Evolutionary conservation across 495 filamentous ascomycete genomes (phyloP).

Genomic region (Clavariopsis aquatica): DNA sequence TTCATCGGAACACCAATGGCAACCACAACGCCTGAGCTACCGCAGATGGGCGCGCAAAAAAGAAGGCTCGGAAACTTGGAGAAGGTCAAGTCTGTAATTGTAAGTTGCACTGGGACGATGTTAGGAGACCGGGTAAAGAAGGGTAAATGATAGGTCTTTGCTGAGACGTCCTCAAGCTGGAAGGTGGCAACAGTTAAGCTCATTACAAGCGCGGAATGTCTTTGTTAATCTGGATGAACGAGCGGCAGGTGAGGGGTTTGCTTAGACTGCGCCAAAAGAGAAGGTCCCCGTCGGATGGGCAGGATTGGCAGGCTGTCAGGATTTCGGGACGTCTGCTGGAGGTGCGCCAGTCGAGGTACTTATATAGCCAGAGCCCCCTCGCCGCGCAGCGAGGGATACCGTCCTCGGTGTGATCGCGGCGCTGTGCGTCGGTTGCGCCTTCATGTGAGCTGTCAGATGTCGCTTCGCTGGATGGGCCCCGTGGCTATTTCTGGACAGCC

Average conservation of each 20-base stretch:
- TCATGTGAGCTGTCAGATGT: slow-evolving; percentile 26
- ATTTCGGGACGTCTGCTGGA: background rate
- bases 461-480: slow-evolving; percentile 13
- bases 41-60: background rate
- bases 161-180: slow-evolving; percentile 13
- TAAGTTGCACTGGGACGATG: background rate
- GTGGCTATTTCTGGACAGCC: slow-evolving; percentile 16
- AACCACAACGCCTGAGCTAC: background rate
- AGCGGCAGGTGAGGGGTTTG: background rate
- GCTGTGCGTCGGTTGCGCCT: slow-evolving; percentile 14
- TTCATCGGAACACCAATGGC: background rate
- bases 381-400: background rate
- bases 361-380: slow-evolving; percentile 20
- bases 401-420: slow-evolving; percentile 12
- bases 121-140: slow-evolving; percentile 15
- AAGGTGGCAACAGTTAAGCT: slow-evolving; percentile 11
- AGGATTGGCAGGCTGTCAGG: background rate
- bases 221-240: background rate
- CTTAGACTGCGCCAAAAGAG: slow-evolving; percentile 3
- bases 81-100: background rate
- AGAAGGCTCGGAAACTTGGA: background rate
- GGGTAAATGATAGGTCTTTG: slow-evolving; percentile 14
- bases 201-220: background rate
- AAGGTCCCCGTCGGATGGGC: background rate
- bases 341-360: slow-evolving; percentile 15